These are phyloP conservation scores for Salix purpurea DNA, from an alignment of 345 rosid genomes.

Conservation along the genomic window DNA sequence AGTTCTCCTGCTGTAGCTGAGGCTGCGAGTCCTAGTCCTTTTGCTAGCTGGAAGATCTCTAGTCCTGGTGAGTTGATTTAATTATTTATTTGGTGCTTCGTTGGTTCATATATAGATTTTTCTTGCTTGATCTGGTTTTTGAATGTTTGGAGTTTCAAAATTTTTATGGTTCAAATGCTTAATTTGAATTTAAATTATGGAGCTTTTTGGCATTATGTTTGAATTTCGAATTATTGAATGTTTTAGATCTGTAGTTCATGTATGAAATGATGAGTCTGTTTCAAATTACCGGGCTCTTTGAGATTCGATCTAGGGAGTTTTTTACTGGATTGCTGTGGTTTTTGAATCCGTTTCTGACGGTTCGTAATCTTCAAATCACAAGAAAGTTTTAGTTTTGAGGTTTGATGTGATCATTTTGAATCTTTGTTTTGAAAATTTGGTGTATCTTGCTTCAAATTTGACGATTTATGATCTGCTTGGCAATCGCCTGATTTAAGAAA, in stretches of 20 bases:
- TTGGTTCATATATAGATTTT: not conserved
- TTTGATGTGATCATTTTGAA: not conserved
- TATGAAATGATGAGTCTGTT: not conserved
- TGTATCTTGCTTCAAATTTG: not conserved
- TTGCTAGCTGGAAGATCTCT: slow-evolving; percentile 95
- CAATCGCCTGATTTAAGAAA: not conserved
- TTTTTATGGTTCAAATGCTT: not conserved
- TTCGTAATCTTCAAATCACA: not conserved
- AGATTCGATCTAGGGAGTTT: not conserved
- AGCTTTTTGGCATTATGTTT: not conserved
- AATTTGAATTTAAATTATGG: not conserved
- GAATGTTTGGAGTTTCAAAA: not conserved
- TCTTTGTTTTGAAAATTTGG: not conserved
- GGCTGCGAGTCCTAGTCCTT: slow-evolving; percentile 38
- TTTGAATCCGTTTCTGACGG: not conserved
- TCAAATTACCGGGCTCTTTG: not conserved
- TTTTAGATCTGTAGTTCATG: not conserved
- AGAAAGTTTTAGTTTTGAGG: not conserved
- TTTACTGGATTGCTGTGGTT: not conserved
- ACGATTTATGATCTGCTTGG: not conserved
- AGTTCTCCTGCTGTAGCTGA: slow-evolving; percentile 31
- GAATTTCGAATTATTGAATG: not conserved
- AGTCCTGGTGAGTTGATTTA: slow-evolving; percentile 61
- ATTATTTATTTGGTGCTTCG: not conserved
- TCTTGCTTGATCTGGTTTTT: not conserved